Conservation (phyloP, 306 rosid genomes). For the Gynostemma pentaphyllum region DNA sequence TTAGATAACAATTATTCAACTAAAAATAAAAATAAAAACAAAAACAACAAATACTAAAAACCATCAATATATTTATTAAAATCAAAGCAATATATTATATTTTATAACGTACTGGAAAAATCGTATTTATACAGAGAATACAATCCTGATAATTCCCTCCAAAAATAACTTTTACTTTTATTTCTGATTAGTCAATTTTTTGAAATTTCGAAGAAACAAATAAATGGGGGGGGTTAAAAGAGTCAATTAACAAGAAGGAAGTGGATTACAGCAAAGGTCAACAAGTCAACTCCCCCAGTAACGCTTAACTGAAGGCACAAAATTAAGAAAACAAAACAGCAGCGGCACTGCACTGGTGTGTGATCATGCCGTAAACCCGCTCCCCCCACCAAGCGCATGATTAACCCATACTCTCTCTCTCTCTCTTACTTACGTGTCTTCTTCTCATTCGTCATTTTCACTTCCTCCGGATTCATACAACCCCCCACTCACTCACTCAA, state of each 20-base stretch:
- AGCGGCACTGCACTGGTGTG: conserved; percentile 35
- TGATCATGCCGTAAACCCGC: conserved; percentile 15
- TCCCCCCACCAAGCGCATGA: conserved; percentile 27
- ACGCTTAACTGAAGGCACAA: not conserved
- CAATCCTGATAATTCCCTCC: no score
- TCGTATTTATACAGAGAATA: no score
- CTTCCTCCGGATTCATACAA: conserved; percentile 88
- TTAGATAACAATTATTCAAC: no score
- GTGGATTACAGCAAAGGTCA: conserved; percentile 7
- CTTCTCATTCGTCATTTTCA: conserved; percentile 16
- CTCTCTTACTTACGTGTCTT: conserved; percentile 49
- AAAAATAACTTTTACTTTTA: no score
- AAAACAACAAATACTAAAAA: no score
- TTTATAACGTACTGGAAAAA: no score
- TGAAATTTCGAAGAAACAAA: not conserved
- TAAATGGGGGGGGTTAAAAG: not conserved
- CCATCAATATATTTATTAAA: no score
- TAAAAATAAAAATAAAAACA: no score
- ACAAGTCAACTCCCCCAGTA: conserved; percentile 14
- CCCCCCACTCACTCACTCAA: conserved; percentile 72
- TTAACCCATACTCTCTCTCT: conserved; percentile 21
- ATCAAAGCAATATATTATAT: no score
- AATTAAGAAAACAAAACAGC: conserved; percentile 30
- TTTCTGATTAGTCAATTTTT: not conserved
- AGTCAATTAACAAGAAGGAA: not conserved